Base-by-base conservation (phyloP, 2,329 filamentous ascomycete species). In the Calonectria hawksworthii region DNA sequence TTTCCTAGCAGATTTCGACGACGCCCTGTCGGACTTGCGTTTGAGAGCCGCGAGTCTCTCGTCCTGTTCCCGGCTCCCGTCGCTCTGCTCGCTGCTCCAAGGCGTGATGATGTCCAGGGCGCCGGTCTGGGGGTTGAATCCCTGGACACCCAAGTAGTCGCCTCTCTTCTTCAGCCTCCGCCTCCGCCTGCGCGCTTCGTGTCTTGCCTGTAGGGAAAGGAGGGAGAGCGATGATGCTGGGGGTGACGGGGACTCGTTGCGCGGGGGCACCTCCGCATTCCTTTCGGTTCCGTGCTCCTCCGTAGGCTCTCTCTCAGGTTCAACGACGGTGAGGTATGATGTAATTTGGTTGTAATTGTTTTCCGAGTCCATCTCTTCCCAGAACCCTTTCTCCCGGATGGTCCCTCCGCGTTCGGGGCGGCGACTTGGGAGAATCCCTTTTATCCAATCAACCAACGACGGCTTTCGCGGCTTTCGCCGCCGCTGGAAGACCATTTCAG, bases 71-170 rank as follows among this genome's bases (percentile, higher is more conserved):
- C 80, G 61, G 77, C 83, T 80, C 59, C 80, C 61, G 6, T 81
- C 83, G 72, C 86, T 86, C 34, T 85, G 84, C 0, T 87, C 88
- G 74, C 87, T 90, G 18, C 86, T 85, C 3, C 88, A 88, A 10
- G 88, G 88, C 5, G 88, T 90, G 47, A 90, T 83, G 18, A 89
- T 82, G 72, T 91, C 88, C 64, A 88, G 86, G 75, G 88, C 84
- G 7, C 91, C 90, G 0, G 91, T 92, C 52, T 86, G 83, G 0
- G 91, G 91, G 78, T 92, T 92, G 68, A 90, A 85, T 4, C 91
- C 91, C 73, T 91, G 90, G 1, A 92, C 89, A 2, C 90, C 90
- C 0, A 92, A 86, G 78, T 88, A 92, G 80, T 93, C 91, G 6
- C 90, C 90, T 69, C 89, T 91, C 69, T 88, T 86, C 74, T 88